Conservation (phyloP, 1,139 yeast genomes). For the Scheffersomyces titani region DNA sequence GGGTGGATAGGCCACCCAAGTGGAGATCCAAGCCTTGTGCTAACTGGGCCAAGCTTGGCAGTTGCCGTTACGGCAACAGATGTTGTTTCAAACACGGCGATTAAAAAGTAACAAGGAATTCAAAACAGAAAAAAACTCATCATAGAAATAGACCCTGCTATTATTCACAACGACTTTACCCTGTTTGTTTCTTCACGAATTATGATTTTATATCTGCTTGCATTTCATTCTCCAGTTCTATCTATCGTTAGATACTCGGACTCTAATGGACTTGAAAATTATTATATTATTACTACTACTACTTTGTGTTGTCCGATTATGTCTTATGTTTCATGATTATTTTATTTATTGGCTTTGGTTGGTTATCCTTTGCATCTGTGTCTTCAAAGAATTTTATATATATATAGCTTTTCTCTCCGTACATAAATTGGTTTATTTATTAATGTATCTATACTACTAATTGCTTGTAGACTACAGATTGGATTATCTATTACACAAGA, state of each 20-base stretch:
- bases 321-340: neutral
- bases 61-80: conserved; percentile 86
- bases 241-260: neutral
- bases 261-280: neutral
- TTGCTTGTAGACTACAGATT: neutral
- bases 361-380: neutral
- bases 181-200: neutral
- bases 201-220: neutral
- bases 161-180: neutral
- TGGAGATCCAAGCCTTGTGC: conserved; percentile 93
- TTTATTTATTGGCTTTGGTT: neutral
- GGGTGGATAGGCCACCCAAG: conserved; percentile 73
- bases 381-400: conserved; percentile 2
- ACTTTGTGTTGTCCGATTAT: neutral
- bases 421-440: conserved; percentile 1
- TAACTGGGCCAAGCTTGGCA: conserved; percentile 81
- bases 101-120: neutral
- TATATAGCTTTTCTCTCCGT: conserved; percentile 1
- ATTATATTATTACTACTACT: too few species aligned
- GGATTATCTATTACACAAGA: too few species aligned
- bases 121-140: neutral
- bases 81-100: conserved; percentile 87
- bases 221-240: neutral
- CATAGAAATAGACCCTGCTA: neutral
- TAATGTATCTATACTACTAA: neutral